Percentiles rank a stretch among this genome's conserved stretches.
phyloP scores from a whole-genome alignment of 352 stramenopile species.

The Phytophthora hybrid region DNA sequence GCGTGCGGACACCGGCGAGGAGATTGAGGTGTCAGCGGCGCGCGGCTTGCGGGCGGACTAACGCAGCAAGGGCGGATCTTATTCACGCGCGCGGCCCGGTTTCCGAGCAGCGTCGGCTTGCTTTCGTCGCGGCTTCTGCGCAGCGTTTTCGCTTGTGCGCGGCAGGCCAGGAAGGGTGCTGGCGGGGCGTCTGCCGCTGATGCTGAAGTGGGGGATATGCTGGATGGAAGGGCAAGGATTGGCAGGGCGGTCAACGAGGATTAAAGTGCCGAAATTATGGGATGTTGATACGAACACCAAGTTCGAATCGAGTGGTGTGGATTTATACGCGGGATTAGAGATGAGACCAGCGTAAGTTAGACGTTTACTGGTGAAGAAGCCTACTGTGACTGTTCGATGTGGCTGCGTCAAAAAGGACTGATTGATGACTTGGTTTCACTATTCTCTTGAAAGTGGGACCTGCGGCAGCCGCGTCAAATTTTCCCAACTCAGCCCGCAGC shows the following conservation, averaged over 20 bases:
- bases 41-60: background rate
- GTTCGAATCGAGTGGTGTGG: background rate
- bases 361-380: background rate
- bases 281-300: background rate
- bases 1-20: background rate
- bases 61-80: conserved; percentile 37
- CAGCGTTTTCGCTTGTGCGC: conserved; percentile 47
- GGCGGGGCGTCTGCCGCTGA: conserved; percentile 8
- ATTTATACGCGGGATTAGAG: background rate
- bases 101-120: conserved; percentile 30
- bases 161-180: conserved; percentile 36
- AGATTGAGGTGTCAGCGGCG: conserved; percentile 10
- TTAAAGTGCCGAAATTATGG: conserved; percentile 22
- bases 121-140: conserved; percentile 47
- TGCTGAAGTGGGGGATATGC: conserved; percentile 13
- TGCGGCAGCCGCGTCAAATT: conserved; percentile 32
- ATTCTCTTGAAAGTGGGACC: conserved; percentile 32
- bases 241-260: background rate
- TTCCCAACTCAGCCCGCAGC: conserved; percentile 24
- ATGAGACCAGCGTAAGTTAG: background rate
- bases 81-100: conserved; percentile 27
- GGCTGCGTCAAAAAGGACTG: conserved; percentile 26
- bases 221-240: background rate
- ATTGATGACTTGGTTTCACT: conserved; percentile 21
- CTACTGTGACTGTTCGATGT: conserved; percentile 20